Base-by-base conservation (phyloP, 345 rosid species). In the Camelina laxa region DNA sequence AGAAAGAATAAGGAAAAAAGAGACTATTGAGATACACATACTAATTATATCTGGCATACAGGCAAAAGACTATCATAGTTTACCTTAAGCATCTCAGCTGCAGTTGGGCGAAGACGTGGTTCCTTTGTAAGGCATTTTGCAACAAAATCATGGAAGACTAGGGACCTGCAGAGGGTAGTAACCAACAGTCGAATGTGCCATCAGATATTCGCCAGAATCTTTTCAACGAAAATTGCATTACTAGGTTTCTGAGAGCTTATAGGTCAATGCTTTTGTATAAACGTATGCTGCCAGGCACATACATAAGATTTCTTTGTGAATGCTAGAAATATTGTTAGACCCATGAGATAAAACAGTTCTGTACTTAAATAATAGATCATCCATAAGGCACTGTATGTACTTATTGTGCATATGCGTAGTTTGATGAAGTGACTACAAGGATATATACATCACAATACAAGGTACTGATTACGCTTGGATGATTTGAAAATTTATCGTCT, bases 101-200 rank as follows among this genome's bases (percentile, higher is more conserved):
- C 99, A 67, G 97, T 84, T 60, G 98, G 99, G 51, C 99, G 97
- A 76, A 82, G 73, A 49, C 98, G 93, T 69, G 99, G 93, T 76
- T 95, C 99, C 73, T 95, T 95, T 64, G 99, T 92, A 22, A 95
- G 92, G 85, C 91, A 90, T 83, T 87, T 92, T 6, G 99, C 99
- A 72, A 92, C 87, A 83, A 95, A 95, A 86, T 95, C 99, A 89
- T 95, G 99, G 63, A 92, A 95, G 55, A 95, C 91, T 69, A 95
- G 91, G 73, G 99, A 92, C 98, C 97, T 94, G 81, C 73, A 79
- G 72, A 41, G 67, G 56, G 73, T 49, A 74, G 65, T 63, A 79
- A 39, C 36, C 50, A 67, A 53, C 27, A 54, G 31, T 20, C 7
- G 9, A 56, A 13, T 39, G 63, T 51, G 4, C 2, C 72, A 74